Percentiles rank a stretch among this genome's conserved stretches.
phyloP scores from a whole-genome alignment of 2,329 filamentous ascomycete species.

The Ascomycota sp. region DNA sequence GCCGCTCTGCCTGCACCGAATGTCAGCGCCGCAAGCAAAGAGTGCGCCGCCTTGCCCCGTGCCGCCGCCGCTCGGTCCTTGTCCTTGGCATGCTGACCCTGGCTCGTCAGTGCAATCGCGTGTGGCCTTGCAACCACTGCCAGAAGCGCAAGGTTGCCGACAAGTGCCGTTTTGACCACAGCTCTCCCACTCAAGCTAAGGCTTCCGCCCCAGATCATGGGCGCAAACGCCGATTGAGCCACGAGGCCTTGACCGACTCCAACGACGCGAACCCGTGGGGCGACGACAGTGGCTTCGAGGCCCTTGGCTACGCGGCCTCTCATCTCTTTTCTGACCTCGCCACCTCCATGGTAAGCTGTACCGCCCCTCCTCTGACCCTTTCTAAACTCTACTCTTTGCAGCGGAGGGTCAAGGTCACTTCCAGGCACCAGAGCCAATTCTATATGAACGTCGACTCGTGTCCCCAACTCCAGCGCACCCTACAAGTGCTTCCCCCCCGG shows the following conservation, averaged over 20 bases:
- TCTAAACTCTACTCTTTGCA: background rate
- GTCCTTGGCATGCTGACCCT: background rate
- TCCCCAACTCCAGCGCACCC: constrained; percentile 11
- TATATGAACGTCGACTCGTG: constrained; percentile 5
- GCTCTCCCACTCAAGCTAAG: constrained; percentile 6
- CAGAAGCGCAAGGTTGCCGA: constrained; percentile 17
- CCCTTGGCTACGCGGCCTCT: constrained; percentile 14
- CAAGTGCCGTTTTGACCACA: constrained; percentile 13
- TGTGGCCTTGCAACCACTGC: constrained; percentile 18
- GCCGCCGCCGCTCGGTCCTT: background rate
- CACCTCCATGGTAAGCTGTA: constrained; percentile 6
- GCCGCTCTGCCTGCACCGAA: constrained; percentile 19
- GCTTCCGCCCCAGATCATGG: constrained; percentile 3
- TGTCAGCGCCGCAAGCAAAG: constrained; percentile 19
- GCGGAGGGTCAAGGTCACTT: constrained; percentile 4
- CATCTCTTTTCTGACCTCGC: constrained; percentile 11
- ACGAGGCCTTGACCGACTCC: constrained; percentile 4
- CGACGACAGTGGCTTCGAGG: constrained; percentile 10
- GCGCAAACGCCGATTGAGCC: constrained; percentile 7
- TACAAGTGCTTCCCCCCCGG: constrained; percentile 11
- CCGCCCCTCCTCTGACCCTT: background rate
- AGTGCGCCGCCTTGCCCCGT: constrained; percentile 4
- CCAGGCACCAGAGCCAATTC: constrained; percentile 5
- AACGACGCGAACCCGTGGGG: constrained; percentile 7
- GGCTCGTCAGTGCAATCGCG: constrained; percentile 13